phyloP scores from a whole-genome alignment of 2,329 filamentous ascomycete species.

The Geoglossum cookeanum region DNA sequence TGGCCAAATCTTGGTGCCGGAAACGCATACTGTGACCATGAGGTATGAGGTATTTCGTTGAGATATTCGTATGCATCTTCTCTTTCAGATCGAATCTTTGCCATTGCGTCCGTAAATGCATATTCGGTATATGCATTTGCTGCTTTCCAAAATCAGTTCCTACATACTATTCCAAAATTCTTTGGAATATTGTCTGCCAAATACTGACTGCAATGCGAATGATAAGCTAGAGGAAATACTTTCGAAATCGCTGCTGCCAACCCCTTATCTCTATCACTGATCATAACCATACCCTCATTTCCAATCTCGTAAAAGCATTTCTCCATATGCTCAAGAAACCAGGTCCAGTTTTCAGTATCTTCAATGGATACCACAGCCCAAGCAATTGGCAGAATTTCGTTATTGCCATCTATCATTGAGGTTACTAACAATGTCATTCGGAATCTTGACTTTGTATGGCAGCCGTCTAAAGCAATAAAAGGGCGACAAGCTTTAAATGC shows the following conservation, averaged over 20 bases:
- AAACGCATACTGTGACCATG: neutral
- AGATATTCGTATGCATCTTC: neutral
- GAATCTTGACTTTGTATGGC: neutral
- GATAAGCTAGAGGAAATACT: neutral
- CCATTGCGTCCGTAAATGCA: neutral
- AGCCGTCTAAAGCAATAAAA: neutral
- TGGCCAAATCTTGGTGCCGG: neutral
- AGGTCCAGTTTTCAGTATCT: neutral
- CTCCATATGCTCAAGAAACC: neutral
- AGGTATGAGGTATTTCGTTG: neutral
- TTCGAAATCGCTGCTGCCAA: neutral
- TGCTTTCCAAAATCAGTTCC: neutral
- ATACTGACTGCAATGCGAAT: neutral
- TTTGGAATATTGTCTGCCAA: neutral
- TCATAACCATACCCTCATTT: neutral
- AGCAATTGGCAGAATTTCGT: neutral
- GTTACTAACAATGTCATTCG: neutral
- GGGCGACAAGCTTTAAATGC: neutral
- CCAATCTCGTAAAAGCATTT: neutral
- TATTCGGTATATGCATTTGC: neutral
- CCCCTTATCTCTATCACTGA: neutral
- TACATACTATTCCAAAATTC: neutral
- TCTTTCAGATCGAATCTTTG: neutral
- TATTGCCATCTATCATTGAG: neutral
- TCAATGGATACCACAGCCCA: neutral